Conservation (phyloP, 2,329 filamentous ascomycete genomes). For the Rhynchosporium agropyri region DNA sequence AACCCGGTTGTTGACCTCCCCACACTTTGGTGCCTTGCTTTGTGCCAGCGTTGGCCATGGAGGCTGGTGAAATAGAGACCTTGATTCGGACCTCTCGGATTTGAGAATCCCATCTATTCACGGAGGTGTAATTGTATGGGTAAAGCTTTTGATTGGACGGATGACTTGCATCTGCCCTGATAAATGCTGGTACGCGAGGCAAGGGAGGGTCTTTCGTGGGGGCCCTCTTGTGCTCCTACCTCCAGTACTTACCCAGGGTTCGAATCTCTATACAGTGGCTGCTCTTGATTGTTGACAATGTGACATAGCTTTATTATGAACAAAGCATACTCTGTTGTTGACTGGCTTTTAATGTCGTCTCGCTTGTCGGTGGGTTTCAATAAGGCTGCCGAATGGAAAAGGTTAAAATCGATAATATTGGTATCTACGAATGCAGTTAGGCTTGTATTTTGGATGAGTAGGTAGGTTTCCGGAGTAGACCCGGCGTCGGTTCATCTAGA, state of each 20-base stretch:
- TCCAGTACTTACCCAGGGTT: neutral
- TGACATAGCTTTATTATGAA: too few species aligned
- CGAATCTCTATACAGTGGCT: too few species aligned
- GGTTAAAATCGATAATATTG: too few species aligned
- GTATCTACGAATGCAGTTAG: too few species aligned
- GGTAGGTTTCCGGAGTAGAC: too few species aligned
- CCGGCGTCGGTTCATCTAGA: too few species aligned
- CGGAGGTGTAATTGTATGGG: neutral
- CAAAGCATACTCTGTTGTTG: too few species aligned
- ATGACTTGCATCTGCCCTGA: neutral
- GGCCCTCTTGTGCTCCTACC: neutral
- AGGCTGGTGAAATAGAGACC: neutral
- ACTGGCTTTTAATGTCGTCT: too few species aligned
- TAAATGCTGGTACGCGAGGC: neutral
- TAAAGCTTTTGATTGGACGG: slow-evolving; percentile 13
- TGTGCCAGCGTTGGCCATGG: neutral
- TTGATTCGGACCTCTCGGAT: slow-evolving; percentile 13
- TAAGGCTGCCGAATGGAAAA: too few species aligned
- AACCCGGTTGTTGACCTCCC: slow-evolving; percentile 8
- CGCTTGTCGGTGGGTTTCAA: too few species aligned
- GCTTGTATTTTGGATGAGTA: too few species aligned
- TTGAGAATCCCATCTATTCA: slow-evolving; percentile 12
- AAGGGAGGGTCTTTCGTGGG: slow-evolving; percentile 1
- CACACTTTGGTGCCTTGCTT: slow-evolving; percentile 4
- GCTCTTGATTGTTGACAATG: too few species aligned